Base-by-base conservation (phyloP, 2,329 filamentous ascomycete species). In the Hypoxylon sp. region DNA sequence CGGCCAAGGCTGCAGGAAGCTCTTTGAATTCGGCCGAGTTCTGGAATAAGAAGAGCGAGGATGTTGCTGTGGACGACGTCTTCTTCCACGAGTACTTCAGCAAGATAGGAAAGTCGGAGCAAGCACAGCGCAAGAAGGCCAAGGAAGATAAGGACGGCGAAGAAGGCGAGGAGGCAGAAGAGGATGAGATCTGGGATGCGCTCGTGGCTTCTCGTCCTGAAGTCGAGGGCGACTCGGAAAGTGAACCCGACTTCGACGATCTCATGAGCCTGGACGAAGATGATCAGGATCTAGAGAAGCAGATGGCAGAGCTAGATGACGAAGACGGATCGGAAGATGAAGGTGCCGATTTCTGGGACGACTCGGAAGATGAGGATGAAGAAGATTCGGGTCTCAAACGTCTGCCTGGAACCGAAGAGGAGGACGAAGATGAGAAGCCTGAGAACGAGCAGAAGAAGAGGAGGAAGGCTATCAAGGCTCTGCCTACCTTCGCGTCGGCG, bases 31-130 rank as follows among this genome's bases (percentile, higher is more conserved):
- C 88, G 1, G 89, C 95, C 57, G 78, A 84, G 2, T 99, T 99
- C 78, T 96, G 91, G 90, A 87, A 87, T 65, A 91, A 90, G 82
- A 92, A 91, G 75, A 79, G 82, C n/a, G 87, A 91, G 58, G 87
- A 97, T 44, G 88, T 99, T 32, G 86, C 89, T 2, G 90, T 86
- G 0, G 92, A 99, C 60, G 94, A 99, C 68, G 89, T 91, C 27
- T 99, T 99, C 83, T 99, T 99, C 83, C 94, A 99, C 72, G 87
- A 91, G 61, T 99, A 99, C 82, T 99, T 99, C 74, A 87, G 84
- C 53, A 83, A 87, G 55, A 74, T 89, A 46, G 84, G 85, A 57
- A 91, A 86, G 71, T 75, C 79, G 40, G 69, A 70, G 48, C 82
- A 87, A 67, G 74, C 77, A 7, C 81, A 78, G 37, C 79, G 78